phyloP scores from a whole-genome alignment of 306 rosid species.

The Alnus glutinosa region DNA sequence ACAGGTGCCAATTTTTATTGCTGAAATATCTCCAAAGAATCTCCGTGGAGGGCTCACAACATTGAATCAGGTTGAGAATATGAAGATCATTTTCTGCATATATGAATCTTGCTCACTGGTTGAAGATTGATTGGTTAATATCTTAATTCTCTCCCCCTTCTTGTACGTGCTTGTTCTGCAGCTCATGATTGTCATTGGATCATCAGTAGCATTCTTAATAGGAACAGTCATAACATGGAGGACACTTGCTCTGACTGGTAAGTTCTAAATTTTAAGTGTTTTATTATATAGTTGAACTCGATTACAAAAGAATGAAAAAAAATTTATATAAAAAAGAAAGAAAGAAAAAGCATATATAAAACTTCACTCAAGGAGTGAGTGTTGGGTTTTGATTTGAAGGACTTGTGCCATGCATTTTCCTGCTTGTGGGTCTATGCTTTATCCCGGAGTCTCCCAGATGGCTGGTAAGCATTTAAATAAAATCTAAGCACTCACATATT shows the following conservation, averaged over 20 bases:
- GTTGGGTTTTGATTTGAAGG: slow-evolving; percentile 48
- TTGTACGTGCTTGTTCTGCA: slow-evolving; percentile 13
- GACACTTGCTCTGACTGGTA: slow-evolving; percentile 42
- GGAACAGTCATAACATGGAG: slow-evolving; percentile 56
- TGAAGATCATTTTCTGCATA: background rate
- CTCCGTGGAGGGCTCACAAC: slow-evolving; percentile 49
- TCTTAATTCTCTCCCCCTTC: background rate
- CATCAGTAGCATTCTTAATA: slow-evolving; percentile 56
- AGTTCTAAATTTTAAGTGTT: background rate
- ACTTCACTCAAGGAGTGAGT: slow-evolving; percentile 5
- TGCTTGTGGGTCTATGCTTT: slow-evolving; percentile 43
- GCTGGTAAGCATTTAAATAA: slow-evolving; percentile 36
- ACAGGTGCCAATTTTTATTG: slow-evolving; percentile 43
- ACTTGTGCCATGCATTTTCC: slow-evolving; percentile 58
- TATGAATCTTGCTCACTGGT: background rate
- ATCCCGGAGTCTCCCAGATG: slow-evolving; percentile 55
- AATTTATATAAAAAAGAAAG: no score
- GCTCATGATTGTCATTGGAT: slow-evolving; percentile 48
- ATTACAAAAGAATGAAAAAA: background rate
- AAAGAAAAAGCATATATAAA: background rate
- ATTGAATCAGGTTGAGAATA: slow-evolving; percentile 34
- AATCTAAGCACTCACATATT: slow-evolving; percentile 1
- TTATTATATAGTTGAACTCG: background rate
- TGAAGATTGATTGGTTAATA: background rate
- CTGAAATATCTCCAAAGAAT: slow-evolving; percentile 45